A percentile compares a stretch with the other conserved stretches of the same genome.
phyloP scores from a whole-genome alignment of 306 rosid species.

The Malus orientalis region DNA sequence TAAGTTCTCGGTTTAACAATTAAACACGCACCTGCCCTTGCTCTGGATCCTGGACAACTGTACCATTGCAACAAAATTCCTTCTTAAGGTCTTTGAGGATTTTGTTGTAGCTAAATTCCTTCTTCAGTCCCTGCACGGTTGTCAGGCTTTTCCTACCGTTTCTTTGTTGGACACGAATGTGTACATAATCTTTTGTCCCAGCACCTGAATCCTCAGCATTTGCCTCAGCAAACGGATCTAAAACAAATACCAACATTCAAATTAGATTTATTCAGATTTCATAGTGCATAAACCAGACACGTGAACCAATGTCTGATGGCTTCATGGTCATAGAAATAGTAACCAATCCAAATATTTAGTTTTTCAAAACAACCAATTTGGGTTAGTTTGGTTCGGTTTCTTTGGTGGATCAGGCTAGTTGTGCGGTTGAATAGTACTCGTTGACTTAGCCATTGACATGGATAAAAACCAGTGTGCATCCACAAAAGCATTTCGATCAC shows the following conservation, averaged over 20 bases:
- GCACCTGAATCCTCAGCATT: conserved; percentile 17
- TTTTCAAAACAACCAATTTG: background rate
- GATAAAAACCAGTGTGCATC: background rate
- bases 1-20: background rate
- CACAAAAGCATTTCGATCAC: background rate
- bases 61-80: conserved; percentile 89
- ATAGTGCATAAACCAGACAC: background rate
- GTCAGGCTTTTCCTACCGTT: conserved; percentile 19
- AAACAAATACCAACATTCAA: background rate
- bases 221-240: conserved; percentile 20
- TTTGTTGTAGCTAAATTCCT: conserved; percentile 82
- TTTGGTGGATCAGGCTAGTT: background rate
- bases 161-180: conserved; percentile 11
- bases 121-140: conserved; percentile 74
- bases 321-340: background rate
- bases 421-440: background rate
- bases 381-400: background rate
- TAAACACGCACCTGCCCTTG: conserved; percentile 63
- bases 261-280: background rate
- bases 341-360: background rate
- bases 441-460: background rate
- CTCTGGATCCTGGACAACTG: conserved; percentile 91
- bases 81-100: conserved; percentile 84
- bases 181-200: conserved; percentile 18
- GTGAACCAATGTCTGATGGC: background rate